These are phyloP conservation scores for Phaseolus lunatus DNA, from an alignment of 306 rosid species.

Conservation along the genomic window DNA sequence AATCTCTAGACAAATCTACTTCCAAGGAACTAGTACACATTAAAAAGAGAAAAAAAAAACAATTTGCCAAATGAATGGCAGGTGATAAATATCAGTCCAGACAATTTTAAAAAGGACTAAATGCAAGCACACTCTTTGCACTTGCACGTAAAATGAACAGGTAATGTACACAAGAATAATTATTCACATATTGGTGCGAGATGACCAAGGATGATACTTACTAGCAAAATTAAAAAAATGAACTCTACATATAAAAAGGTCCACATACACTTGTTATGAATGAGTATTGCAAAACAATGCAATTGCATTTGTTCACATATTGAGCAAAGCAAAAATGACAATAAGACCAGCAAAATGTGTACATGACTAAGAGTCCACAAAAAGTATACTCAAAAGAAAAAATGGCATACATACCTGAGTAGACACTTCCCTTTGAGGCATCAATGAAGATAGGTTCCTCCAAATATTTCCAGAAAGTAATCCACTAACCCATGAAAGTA, in stretches of 20 bases:
- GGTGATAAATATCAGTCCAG: not conserved
- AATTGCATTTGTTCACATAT: conserved; percentile 18
- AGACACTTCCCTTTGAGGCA: conserved; percentile 81
- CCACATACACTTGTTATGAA: conserved; percentile 15
- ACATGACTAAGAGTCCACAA: conserved; percentile 6
- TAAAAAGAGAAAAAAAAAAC: conserved; percentile 3
- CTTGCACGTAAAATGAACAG: conserved; percentile 25
- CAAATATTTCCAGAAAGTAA: conserved; percentile 73
- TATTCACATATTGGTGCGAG: conserved; percentile 17
- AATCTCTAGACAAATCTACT: conserved; percentile 9
- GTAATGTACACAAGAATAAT: conserved; percentile 19
- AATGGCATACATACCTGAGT: conserved; percentile 63
- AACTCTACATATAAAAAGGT: conserved; percentile 23
- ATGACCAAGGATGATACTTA: conserved; percentile 23
- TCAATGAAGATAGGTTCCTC: conserved; percentile 85
- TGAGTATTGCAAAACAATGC: conserved; percentile 27
- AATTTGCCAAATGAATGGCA: not conserved
- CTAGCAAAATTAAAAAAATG: conserved; percentile 15
- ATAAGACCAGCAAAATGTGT: conserved; percentile 4
- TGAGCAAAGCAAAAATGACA: conserved; percentile 11
- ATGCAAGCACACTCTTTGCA: conserved; percentile 6
- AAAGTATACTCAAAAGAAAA: conserved; percentile 26
- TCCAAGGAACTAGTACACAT: conserved; percentile 2
- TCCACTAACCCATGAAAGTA: conserved; percentile 66
- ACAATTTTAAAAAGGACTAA: not conserved